Conservation (phyloP, 108 stramenopile species). For the Nannochloropsis salina region DNA sequence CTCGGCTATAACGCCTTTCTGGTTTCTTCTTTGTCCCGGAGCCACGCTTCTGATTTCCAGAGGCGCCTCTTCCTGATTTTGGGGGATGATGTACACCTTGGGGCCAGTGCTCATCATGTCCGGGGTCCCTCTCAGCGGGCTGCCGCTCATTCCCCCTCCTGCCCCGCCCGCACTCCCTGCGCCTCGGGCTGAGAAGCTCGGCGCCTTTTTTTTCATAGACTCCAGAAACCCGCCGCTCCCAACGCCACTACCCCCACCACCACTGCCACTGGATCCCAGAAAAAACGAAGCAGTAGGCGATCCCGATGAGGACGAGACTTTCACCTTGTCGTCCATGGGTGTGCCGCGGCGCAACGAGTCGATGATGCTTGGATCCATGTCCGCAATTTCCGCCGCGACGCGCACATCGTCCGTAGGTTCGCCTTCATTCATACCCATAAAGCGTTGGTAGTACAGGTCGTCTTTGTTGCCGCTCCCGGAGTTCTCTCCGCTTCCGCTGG, state of each 20-base stretch:
- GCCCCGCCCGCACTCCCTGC: background rate
- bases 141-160: background rate
- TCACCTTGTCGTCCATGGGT: background rate
- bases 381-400: background rate
- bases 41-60: conserved; percentile 9
- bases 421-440: conserved; percentile 6
- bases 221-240: background rate
- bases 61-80: background rate
- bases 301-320: background rate
- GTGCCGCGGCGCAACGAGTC: background rate
- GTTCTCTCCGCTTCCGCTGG: background rate
- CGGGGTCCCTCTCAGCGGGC: background rate
- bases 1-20: conserved; percentile 1
- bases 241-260: background rate
- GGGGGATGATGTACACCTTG: conserved; percentile 1
- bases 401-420: background rate
- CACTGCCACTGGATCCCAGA: background rate
- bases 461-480: background rate
- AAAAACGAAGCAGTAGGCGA: background rate
- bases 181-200: background rate
- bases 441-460: conserved; percentile 19
- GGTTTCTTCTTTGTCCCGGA: background rate
- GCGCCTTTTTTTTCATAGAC: background rate
- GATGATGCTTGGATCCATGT: background rate
- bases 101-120: background rate